A percentile compares a stretch with the other conserved stretches of the same genome.
These are phyloP conservation scores for Hordeum pubiflorum DNA, from an alignment of 202 grass and related monocot genomes.

Conservation along the genomic window DNA sequence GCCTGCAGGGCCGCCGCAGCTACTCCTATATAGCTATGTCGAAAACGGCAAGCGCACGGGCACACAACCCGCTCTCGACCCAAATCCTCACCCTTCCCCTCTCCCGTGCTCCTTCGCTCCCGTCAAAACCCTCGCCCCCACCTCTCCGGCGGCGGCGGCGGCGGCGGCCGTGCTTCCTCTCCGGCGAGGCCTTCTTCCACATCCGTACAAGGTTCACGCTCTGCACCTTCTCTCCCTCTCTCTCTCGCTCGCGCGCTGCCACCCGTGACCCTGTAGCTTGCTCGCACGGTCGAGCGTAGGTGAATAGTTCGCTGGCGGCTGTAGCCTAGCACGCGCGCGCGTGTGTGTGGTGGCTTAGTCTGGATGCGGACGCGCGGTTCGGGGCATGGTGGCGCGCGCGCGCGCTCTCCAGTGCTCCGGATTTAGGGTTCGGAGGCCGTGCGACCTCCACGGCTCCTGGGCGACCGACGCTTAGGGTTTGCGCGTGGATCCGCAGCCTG, in stretches of 20 bases:
- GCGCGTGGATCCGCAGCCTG: not conserved
- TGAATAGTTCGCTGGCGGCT: not conserved
- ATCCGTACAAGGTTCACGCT: not conserved
- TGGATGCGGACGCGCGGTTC: not conserved
- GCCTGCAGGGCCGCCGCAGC: not conserved
- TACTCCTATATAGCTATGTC: not conserved
- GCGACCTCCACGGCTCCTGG: not conserved
- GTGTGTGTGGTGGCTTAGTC: too few species aligned
- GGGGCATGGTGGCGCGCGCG: not conserved
- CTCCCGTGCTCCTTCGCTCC: constrained; percentile 12
- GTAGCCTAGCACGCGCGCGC: not conserved
- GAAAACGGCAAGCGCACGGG: constrained; percentile 1
- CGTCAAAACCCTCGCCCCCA: constrained; percentile 24
- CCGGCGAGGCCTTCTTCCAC: not conserved
- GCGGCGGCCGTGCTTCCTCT: not conserved
- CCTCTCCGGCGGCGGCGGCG: constrained; percentile 1
- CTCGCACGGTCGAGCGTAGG: not conserved
- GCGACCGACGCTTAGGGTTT: not conserved
- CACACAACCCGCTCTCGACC: not conserved
- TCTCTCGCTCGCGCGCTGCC: too few species aligned
- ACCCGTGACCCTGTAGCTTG: not conserved
- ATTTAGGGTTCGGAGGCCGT: constrained; percentile 24
- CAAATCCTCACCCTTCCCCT: not conserved
- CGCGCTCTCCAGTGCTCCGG: not conserved
- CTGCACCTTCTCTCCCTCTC: not conserved